Percentiles rank a stretch among this genome's conserved stretches.
Conservation (phyloP, 352 stramenopile species). For the Phytophthora tubulina region DNA sequence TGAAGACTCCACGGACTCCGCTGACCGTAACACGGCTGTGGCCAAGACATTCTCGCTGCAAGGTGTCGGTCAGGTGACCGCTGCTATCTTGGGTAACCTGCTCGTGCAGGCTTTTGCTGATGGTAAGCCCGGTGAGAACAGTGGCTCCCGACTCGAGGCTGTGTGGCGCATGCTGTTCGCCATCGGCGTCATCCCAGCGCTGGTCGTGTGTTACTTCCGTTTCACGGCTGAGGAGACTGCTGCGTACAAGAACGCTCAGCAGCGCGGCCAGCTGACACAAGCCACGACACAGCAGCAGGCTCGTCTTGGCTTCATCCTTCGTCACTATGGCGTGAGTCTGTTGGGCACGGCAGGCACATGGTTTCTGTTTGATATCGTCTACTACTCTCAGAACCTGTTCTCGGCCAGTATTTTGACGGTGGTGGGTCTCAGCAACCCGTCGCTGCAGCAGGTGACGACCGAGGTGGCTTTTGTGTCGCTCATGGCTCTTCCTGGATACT, state of each 20-base stretch:
- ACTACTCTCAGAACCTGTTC: slow-evolving; percentile 85
- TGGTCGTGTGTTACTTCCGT: slow-evolving; percentile 75
- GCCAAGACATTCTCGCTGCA: slow-evolving; percentile 74
- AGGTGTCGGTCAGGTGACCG: slow-evolving; percentile 60
- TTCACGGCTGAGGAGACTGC: slow-evolving; percentile 68
- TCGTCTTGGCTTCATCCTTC: slow-evolving; percentile 53
- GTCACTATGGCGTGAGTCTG: slow-evolving; percentile 60
- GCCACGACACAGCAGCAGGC: slow-evolving; percentile 1
- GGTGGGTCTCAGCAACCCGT: slow-evolving; percentile 60
- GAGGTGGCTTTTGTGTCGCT: slow-evolving; percentile 66
- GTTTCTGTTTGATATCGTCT: slow-evolving; percentile 91
- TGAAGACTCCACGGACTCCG: slow-evolving; percentile 60
- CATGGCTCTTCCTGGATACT: slow-evolving; percentile 85
- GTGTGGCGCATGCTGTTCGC: slow-evolving; percentile 78
- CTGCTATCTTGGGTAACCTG: slow-evolving; percentile 72
- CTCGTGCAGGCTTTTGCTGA: slow-evolving; percentile 58
- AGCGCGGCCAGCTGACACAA: slow-evolving; percentile 19
- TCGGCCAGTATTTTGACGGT: slow-evolving; percentile 74
- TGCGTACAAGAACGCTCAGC: slow-evolving; percentile 49
- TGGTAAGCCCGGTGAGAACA: slow-evolving; percentile 50
- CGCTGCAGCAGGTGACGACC: slow-evolving; percentile 62
- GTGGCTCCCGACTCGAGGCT: slow-evolving; percentile 53
- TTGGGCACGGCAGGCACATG: slow-evolving; percentile 79
- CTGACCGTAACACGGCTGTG: slow-evolving; percentile 60
- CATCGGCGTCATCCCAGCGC: slow-evolving; percentile 65